A percentile compares a stretch with the other conserved stretches of the same genome.
Conservation (phyloP, 108 stramenopile genomes). For the Nitzschia sp. region DNA sequence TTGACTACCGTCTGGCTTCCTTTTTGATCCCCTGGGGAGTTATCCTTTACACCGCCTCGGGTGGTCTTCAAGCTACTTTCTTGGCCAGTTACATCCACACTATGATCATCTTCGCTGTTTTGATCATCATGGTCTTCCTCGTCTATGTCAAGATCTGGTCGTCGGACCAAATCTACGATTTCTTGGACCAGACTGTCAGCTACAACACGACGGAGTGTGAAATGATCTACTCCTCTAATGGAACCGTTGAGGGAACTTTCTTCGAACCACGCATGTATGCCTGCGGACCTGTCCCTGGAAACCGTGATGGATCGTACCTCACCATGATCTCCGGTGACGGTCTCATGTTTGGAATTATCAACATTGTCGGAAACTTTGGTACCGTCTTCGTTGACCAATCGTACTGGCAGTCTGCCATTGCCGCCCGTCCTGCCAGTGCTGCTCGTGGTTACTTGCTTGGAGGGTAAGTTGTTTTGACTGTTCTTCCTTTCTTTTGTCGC, state of each 20-base stretch:
- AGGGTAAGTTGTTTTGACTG: constrained; percentile 46
- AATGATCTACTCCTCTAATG: constrained; percentile 51
- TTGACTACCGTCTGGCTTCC: constrained; percentile 78
- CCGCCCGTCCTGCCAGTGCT: constrained; percentile 78
- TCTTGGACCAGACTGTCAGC: constrained; percentile 50
- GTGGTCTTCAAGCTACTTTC: constrained; percentile 93
- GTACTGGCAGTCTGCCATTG: constrained; percentile 96
- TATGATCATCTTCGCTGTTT: constrained; percentile 78
- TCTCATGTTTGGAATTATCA: constrained; percentile 94
- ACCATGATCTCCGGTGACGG: constrained; percentile 88
- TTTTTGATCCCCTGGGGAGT: constrained; percentile 94
- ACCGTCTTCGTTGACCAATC: constrained; percentile 94
- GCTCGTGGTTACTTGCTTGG: constrained; percentile 93
- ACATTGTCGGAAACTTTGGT: constrained; percentile 95
- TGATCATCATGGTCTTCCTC: constrained; percentile 84
- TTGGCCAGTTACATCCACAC: constrained; percentile 88
- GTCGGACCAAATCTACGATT: constrained; percentile 67
- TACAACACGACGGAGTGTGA: constrained; percentile 68
- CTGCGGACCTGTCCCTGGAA: constrained; percentile 85
- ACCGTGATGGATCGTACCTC: constrained; percentile 87
- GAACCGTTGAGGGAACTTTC: constrained; percentile 45
- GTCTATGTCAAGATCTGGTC: constrained; percentile 75
- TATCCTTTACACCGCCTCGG: constrained; percentile 90
- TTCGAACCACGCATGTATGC: constrained; percentile 49
- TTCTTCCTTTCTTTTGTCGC: not conserved